Conservation (phyloP, 2,329 filamentous ascomycete species). For the Aspergillus sp. region DNA sequence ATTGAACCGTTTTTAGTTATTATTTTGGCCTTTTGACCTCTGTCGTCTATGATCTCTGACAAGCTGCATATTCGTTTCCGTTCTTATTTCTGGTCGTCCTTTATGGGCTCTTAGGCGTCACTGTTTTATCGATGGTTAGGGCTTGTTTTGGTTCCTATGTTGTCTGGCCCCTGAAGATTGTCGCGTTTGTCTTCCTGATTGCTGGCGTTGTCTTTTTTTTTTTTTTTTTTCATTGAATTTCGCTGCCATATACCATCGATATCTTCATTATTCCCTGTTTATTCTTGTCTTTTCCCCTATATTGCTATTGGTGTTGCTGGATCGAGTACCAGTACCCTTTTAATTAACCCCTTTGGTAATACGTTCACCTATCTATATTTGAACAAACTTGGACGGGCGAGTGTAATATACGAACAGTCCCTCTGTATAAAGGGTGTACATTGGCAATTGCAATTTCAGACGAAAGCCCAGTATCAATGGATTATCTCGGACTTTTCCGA, state of each 20-base stretch:
- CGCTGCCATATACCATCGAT: background rate
- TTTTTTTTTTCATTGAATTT: slow-evolving; percentile 4
- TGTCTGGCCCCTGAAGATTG: too few relatives aligned
- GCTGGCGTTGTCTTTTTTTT: background rate
- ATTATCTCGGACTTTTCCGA: too few relatives aligned
- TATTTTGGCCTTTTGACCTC: too few relatives aligned
- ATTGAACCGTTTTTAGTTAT: too few relatives aligned
- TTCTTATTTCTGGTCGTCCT: background rate
- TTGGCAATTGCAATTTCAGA: too few relatives aligned
- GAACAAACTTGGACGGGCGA: background rate
- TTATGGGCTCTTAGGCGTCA: background rate
- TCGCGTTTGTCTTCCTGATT: slow-evolving; percentile 1
- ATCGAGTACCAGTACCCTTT: slow-evolving; percentile 6
- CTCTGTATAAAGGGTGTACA: too few relatives aligned
- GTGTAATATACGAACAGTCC: background rate
- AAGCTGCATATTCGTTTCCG: background rate
- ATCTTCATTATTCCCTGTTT: slow-evolving; percentile 3
- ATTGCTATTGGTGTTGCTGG: background rate
- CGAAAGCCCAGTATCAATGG: too few relatives aligned
- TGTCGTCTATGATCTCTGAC: background rate
- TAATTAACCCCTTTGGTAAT: background rate
- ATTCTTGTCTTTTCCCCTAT: slow-evolving; percentile 2
- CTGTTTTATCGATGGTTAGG: background rate
- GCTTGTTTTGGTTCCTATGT: too few relatives aligned
- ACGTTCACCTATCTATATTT: too few relatives aligned